phyloP scores from a whole-genome alignment of 139 green algal species.

The Nannochloris sp. region DNA sequence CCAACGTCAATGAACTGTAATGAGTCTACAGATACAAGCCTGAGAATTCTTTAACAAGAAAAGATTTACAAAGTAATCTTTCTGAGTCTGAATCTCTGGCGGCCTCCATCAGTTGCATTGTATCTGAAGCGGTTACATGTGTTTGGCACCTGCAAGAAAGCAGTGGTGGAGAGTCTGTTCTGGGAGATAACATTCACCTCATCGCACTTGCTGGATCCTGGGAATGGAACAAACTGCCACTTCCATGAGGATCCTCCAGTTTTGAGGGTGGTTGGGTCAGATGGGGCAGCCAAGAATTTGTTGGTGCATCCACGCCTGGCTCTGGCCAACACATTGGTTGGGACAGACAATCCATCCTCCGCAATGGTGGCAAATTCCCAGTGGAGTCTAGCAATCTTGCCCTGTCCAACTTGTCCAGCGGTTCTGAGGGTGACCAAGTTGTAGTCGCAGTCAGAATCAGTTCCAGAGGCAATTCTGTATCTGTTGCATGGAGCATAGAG shows the following conservation, averaged over 20 bases:
- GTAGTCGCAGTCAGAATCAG: not conserved
- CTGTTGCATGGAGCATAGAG: not conserved
- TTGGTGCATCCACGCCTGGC: not conserved
- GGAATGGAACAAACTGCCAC: not conserved
- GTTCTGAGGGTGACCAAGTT: not conserved
- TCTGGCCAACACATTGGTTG: not conserved
- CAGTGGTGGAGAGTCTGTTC: not conserved
- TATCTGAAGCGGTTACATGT: not conserved
- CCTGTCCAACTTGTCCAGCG: not conserved
- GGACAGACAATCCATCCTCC: not conserved
- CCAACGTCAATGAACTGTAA: no score
- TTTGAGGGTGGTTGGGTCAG: not conserved
- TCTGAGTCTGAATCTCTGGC: not conserved
- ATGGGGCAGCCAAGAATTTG: not conserved
- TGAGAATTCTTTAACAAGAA: no score
- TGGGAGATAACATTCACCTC: not conserved
- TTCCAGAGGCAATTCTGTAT: not conserved
- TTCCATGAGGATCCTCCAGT: not conserved
- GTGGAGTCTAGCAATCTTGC: not conserved
- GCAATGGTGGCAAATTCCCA: not conserved
- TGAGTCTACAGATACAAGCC: no score
- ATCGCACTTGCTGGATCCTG: not conserved
- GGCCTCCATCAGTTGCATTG: not conserved
- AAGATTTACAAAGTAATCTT: not conserved
- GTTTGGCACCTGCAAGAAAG: not conserved